phyloP scores from a whole-genome alignment of 148 eudicot genomes.

The Silene conica region DNA sequence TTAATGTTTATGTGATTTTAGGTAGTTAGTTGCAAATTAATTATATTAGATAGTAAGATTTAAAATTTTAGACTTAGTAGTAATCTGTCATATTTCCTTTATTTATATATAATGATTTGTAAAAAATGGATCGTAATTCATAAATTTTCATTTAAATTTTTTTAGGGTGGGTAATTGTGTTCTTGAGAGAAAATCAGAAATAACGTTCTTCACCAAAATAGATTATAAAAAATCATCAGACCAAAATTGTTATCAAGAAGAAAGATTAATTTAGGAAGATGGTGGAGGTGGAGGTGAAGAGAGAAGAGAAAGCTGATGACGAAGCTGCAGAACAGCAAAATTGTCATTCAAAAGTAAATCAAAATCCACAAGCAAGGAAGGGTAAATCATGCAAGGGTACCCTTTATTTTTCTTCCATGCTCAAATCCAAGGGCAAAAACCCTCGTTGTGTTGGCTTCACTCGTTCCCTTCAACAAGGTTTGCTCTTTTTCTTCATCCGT shows the following conservation, averaged over 20 bases:
- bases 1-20: too few relatives aligned
- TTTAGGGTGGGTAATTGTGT: not conserved
- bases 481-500: not conserved
- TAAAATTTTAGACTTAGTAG: too few relatives aligned
- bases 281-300: conserved; percentile 26
- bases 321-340: not conserved
- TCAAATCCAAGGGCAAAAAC: conserved; percentile 57
- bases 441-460: conserved; percentile 84
- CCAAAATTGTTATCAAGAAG: not conserved
- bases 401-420: conserved; percentile 61
- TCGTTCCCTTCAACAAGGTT: conserved; percentile 65
- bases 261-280: conserved; percentile 6
- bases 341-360: not conserved
- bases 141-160: too few relatives aligned
- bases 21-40: too few relatives aligned
- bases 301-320: not conserved
- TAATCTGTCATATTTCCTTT: too few relatives aligned
- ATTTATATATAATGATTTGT: too few relatives aligned
- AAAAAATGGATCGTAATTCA: too few relatives aligned
- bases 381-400: conserved; percentile 79
- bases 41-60: too few relatives aligned
- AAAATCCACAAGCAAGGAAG: conserved; percentile 20
- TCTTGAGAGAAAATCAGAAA: not conserved
- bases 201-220: not conserved
- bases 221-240: not conserved